Percentiles rank a stretch among this genome's conserved stretches.
Conservation (phyloP, 2,329 filamentous ascomycete species). For the Ambrosiella cleistominuta region DNA sequence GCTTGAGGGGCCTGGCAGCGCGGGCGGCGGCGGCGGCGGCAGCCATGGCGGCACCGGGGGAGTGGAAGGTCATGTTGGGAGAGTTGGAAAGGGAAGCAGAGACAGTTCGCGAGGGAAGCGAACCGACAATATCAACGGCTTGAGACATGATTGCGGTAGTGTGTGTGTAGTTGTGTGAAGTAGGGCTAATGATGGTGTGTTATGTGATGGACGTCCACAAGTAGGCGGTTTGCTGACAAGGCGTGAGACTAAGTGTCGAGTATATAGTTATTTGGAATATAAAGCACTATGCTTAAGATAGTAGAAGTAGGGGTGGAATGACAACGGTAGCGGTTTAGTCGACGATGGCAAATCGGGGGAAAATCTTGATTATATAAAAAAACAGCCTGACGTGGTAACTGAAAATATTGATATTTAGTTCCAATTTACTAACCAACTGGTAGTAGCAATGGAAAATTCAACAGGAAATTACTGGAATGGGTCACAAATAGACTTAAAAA, state of each 20-base stretch:
- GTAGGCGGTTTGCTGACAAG: background rate
- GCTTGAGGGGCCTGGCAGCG: conserved; percentile 62
- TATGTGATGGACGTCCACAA: background rate
- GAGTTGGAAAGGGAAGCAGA: conserved; percentile 53
- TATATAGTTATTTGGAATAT: no score
- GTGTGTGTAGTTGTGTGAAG: background rate
- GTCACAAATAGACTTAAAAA: background rate
- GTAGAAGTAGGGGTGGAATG: background rate
- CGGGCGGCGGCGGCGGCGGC: conserved; percentile 21
- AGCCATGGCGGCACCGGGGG: conserved; percentile 29
- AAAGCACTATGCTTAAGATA: background rate
- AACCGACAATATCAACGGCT: conserved; percentile 31
- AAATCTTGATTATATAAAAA: conserved; percentile 1
- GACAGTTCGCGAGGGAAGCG: conserved; percentile 24
- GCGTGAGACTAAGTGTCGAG: no score
- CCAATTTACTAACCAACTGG: background rate
- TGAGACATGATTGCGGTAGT: conserved; percentile 14
- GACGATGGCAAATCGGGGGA: background rate
- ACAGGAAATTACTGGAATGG: background rate
- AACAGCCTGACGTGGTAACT: background rate
- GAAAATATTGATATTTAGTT: background rate
- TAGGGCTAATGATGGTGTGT: background rate
- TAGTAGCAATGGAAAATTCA: background rate
- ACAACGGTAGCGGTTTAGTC: background rate
- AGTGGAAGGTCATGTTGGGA: conserved; percentile 57